Conservation (phyloP, 139 green algal genomes). For the Trebouxia sp. region DNA sequence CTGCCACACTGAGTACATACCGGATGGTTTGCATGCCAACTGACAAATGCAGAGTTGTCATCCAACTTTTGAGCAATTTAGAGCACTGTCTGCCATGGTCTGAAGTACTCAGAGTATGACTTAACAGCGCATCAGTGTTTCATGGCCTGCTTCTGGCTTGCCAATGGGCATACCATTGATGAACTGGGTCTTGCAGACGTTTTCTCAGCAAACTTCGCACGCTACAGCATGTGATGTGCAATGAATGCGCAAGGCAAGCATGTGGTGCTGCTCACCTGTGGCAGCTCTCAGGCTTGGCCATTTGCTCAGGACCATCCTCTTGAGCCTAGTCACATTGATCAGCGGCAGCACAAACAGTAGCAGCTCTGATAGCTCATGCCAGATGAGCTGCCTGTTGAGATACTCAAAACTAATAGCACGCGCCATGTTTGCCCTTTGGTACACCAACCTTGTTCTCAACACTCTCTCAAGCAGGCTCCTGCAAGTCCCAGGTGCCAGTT, state of each 20-base stretch:
- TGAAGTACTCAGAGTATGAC: too few relatives aligned
- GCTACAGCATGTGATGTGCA: background rate
- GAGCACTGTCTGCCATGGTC: too few relatives aligned
- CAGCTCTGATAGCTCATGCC: constrained; percentile 84
- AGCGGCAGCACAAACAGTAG: constrained; percentile 87
- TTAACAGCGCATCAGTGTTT: too few relatives aligned
- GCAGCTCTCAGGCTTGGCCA: constrained; percentile 13
- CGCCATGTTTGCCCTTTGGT: constrained; percentile 65
- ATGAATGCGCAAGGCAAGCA: background rate
- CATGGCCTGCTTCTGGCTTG: too few relatives aligned
- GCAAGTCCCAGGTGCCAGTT: background rate
- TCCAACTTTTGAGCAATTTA: too few relatives aligned
- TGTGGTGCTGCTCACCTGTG: background rate
- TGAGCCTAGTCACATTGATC: constrained; percentile 43
- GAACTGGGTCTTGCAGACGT: background rate
- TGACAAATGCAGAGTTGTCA: too few relatives aligned
- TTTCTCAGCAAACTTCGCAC: background rate
- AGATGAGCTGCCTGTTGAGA: constrained; percentile 91
- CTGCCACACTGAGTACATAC: too few relatives aligned
- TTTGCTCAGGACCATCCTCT: constrained; percentile 32
- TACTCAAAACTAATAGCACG: constrained; percentile 90
- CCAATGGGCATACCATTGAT: too few relatives aligned
- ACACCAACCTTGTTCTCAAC: constrained; percentile 75
- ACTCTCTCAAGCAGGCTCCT: constrained; percentile 81
- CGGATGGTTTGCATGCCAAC: too few relatives aligned